Percentiles rank a stretch among this genome's conserved stretches.
These are phyloP conservation scores for Barnettozyma californica DNA, from an alignment of 805 yeast genomes.

Conservation along the genomic window DNA sequence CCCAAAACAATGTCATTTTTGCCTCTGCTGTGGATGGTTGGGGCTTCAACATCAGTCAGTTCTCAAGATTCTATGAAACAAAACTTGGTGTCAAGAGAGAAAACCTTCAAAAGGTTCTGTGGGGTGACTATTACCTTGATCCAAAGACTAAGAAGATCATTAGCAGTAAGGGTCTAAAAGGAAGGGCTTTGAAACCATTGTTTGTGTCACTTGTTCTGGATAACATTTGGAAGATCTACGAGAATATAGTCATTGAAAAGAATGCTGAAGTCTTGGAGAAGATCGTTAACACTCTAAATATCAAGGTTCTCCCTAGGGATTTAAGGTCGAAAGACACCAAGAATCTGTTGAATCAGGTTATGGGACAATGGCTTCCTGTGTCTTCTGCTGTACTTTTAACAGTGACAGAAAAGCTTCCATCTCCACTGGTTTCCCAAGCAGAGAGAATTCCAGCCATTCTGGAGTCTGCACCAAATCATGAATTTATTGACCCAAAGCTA, in stretches of 20 bases:
- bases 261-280: conserved; percentile 69
- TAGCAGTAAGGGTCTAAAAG: conserved; percentile 57
- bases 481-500: conserved; percentile 43
- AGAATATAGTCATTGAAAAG: conserved; percentile 56
- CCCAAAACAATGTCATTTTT: conserved; percentile 81
- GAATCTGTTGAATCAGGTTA: conserved; percentile 53
- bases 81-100: conserved; percentile 81
- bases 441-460: conserved; percentile 66
- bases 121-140: conserved; percentile 93
- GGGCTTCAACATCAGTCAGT: conserved; percentile 91
- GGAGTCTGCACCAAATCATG: conserved; percentile 48
- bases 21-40: conserved; percentile 94
- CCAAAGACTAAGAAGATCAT: conserved; percentile 84
- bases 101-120: conserved; percentile 75
- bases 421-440: conserved; percentile 73
- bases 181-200: conserved; percentile 64
- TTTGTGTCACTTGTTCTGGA: conserved; percentile 86
- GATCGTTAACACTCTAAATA: conserved; percentile 63
- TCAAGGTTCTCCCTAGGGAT: conserved; percentile 70
- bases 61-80: conserved; percentile 79
- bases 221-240: conserved; percentile 88
- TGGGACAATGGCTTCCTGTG: conserved; percentile 94
- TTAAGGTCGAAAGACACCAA: conserved; percentile 73
- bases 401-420: conserved; percentile 80
- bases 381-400: conserved; percentile 80